Evolutionary conservation across 2,329 filamentous ascomycete genomes (phyloP), one percentile per base, ranked within the genome.

Genomic region (Rhexocercosporidium sp.): DNA sequence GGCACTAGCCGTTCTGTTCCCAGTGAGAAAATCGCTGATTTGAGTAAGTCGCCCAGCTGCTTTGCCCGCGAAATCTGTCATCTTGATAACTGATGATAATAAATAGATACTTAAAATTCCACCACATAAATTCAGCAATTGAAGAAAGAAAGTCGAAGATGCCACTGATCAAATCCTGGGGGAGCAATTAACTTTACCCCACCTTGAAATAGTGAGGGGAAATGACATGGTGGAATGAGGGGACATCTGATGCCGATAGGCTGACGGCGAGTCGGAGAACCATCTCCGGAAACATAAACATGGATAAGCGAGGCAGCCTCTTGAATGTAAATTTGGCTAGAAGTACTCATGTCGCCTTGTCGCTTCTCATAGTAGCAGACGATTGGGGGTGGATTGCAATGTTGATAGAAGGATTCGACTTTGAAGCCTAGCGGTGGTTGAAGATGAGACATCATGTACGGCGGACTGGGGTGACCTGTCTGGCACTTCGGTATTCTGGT

Each of bases 1-100:
- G 2, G 65, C 67, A 27, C 60, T 70, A 49, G 74, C 74, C 6
- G 73, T 74, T 39, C 66, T 74, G 29, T 69, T 70, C 3, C 70
- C 70, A 3, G 70, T 74, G 34, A 77, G 57, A 39, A 72, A 73
- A 57, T 73, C 72, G 8, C 66, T 71, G 59, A 76, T 68, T 60
- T 76, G 66, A 3, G 66, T 71, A n/a, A 76, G 65, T 16, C 74
- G 70, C 29, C 37, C 65, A 29, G 71, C 66, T 46, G 67, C 71
- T 65, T 70, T 71, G 53, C 59, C 62, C 47, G 22, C 68, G 39
- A 63, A 66, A 39, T 71, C 66, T 51, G 65, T 37, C 74, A 75
- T 73, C 4, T 46, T 71, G 46, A 60, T n/a, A n/a, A 20, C 25
- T 34, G 5, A 6, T 31, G 31, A 5, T 31, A 11, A 3, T 12